These are phyloP conservation scores for Cladophialophora immunda DNA, from an alignment of 2,329 filamentous ascomycete species.

Conservation along the genomic window DNA sequence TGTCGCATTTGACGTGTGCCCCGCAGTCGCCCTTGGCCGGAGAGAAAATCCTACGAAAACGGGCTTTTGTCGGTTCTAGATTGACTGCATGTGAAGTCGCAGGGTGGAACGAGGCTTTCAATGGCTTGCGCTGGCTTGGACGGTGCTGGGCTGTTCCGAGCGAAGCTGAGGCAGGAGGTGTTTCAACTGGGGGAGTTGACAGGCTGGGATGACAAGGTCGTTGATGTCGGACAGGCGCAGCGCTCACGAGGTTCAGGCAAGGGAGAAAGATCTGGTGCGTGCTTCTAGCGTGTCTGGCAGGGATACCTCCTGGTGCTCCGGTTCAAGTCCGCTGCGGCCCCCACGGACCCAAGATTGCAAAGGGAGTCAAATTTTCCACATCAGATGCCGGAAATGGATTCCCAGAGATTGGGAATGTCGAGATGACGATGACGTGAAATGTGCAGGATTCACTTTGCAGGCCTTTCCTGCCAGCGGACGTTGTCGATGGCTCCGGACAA, in stretches of 20 bases:
- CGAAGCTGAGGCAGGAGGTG: constrained; percentile 23
- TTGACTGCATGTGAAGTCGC: constrained; percentile 32
- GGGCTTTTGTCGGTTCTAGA: constrained; percentile 30
- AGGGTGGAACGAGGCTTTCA: constrained; percentile 33
- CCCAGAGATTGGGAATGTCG: not conserved
- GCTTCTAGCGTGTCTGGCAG: not conserved
- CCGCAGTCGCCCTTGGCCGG: constrained; percentile 29
- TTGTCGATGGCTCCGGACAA: not conserved
- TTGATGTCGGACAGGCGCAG: constrained; percentile 2
- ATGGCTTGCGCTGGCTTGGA: constrained; percentile 26
- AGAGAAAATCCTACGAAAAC: constrained; percentile 18
- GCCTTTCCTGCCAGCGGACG: not conserved
- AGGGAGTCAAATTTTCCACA: constrained; percentile 1
- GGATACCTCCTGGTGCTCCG: constrained; percentile 4
- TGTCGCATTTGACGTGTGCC: constrained; percentile 35
- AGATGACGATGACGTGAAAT: not conserved
- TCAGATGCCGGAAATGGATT: not conserved
- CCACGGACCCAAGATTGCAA: constrained; percentile 1
- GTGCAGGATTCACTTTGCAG: not conserved
- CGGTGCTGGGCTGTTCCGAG: constrained; percentile 24
- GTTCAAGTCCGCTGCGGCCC: constrained; percentile 1
- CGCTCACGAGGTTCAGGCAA: constrained; percentile 9
- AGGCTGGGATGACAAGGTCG: constrained; percentile 18
- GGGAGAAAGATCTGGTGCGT: constrained; percentile 23
- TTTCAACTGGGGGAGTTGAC: constrained; percentile 26